Base-by-base conservation (phyloP, 805 yeast genomes). In the Cyberlindnera misumaiensis region DNA sequence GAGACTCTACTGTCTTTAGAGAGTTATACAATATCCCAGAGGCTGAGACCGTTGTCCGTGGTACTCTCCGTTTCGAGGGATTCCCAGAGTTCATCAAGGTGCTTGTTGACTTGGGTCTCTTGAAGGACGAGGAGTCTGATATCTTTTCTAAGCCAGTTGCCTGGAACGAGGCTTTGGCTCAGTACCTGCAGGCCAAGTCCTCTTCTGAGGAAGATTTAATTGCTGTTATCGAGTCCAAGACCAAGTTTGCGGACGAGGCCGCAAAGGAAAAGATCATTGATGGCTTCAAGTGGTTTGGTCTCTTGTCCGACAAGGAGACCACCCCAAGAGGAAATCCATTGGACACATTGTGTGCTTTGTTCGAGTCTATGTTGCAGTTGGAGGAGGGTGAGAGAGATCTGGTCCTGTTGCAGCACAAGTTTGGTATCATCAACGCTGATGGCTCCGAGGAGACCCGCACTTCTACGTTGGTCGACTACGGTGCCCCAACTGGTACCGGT, bases 81-180 rank as follows among this genome's bases (percentile, higher is more conserved):
- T 93, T 93, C 90, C 96, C 97, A 44, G 96, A 90, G 70, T 90
- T 93, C 63, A 81, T 89, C 63, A 89, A 89, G 70, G 97, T 83
- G 33, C 75, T 93, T 36, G 97, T 93, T 42, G 97, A 90, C 65
- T 67, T 88, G 53, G 97, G 96, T 18, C 81, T 93, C 75, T 73
- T 93, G 60, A 80, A 77, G 60, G 98, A 93, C 52, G 81, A 77
- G 22, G 74, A 75, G 47, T 63, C 65, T 46, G 80, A 75, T 44
- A 66, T 72, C 47, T 79, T 89, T 66, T 55, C 72, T 43, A 57
- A 67, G 41, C 64, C 73, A 37, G 64, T 71, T 42, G 72, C 95
- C 34, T 93, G 98, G 98, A 89, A 86, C 49, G 84, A 87, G 42
- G 96, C 95, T 42, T 63, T 87, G 40, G 77, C 88, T 42, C 59